Evolutionary conservation across 2,329 filamentous ascomycete species (phyloP).

Genomic region (Xylaria sp.): DNA sequence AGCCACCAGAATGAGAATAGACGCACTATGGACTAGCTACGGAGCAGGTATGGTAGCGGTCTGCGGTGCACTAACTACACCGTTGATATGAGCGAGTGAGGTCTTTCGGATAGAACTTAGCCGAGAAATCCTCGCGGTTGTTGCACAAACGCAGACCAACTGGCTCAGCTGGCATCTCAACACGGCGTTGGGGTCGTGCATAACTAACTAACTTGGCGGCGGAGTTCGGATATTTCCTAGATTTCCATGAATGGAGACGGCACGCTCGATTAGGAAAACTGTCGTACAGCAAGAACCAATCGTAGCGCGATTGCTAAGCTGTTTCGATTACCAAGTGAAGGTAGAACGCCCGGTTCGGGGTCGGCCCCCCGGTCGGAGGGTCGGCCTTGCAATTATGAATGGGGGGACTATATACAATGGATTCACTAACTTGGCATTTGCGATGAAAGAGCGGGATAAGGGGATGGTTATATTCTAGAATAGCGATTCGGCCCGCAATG

Average conservation of each 20-base stretch:
- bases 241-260: neutral
- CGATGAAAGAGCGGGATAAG: neutral
- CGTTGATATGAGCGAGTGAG: neutral
- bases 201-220: neutral
- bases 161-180: neutral
- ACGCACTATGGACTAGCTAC: neutral
- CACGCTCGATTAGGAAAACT: neutral
- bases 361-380: neutral
- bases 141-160: constrained; percentile 1
- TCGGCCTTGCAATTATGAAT: neutral
- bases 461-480: neutral
- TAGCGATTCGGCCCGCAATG: neutral
- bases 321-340: neutral
- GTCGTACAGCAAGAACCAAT: constrained; percentile 2
- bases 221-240: constrained; percentile 2
- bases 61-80: neutral
- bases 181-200: neutral
- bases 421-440: constrained; percentile 4
- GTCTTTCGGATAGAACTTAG: neutral
- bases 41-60: neutral
- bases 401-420: neutral
- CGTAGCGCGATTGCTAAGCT: neutral
- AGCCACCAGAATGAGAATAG: too few relatives aligned
- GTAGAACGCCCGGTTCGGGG: neutral
- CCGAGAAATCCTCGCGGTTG: neutral